Evolutionary conservation across 495 filamentous ascomycete species (phyloP).

Genomic region (Talaromyces wortmannii): DNA sequence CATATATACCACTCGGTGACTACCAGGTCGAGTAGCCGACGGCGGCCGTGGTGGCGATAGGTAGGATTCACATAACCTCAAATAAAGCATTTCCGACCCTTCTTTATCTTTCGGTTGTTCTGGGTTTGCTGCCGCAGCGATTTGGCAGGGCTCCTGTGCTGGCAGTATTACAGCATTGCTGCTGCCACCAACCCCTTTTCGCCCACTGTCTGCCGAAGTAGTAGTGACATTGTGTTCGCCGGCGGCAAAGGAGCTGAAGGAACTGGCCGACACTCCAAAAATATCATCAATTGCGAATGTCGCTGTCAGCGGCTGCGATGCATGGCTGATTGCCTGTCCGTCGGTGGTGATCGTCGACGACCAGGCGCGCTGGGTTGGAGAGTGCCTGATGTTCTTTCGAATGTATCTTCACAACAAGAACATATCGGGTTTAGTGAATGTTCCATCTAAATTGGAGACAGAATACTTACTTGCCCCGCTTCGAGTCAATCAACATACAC

Average conservation of each 20-base stretch:
- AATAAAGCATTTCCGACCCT: slow-evolving; percentile 2
- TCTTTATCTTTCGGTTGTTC: neutral
- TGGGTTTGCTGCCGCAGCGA: neutral
- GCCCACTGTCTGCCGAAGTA: neutral
- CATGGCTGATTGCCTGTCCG: neutral
- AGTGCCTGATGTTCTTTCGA: neutral
- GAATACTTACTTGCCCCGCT: neutral
- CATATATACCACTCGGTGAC: slow-evolving; percentile 1
- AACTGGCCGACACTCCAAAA: neutral
- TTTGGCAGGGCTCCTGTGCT: neutral
- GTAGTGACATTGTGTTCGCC: slow-evolving; percentile 1
- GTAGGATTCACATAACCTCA: slow-evolving; percentile 1
- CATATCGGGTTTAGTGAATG: neutral
- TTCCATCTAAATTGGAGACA: neutral
- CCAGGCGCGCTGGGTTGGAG: neutral
- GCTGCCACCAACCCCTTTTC: neutral
- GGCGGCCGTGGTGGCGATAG: neutral
- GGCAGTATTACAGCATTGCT: neutral
- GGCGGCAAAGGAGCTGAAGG: neutral
- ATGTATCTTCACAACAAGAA: neutral
- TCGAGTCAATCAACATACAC: slow-evolving; percentile 1
- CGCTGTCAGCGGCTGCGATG: neutral
- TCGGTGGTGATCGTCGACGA: neutral
- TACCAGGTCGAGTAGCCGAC: neutral
- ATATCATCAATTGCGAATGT: slow-evolving; percentile 3